phyloP scores from a whole-genome alignment of 2,329 filamentous ascomycete genomes.

The Beauveria scarabaeidicola region DNA sequence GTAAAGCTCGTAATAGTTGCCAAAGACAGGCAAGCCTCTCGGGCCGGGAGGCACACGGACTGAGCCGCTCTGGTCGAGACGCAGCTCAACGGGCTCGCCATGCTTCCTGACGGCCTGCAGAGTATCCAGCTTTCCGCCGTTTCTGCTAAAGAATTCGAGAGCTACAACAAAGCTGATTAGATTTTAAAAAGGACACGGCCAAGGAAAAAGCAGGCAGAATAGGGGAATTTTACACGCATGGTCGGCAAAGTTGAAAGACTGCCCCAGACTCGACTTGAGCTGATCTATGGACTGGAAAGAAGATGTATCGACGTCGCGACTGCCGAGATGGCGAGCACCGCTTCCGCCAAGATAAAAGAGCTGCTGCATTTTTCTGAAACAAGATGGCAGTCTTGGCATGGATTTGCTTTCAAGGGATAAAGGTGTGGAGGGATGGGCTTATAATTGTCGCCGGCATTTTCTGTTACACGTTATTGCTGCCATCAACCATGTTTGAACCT shows the following conservation, averaged over 20 bases:
- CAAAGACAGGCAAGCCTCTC: conserved; percentile 32
- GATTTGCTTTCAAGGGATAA: neutral
- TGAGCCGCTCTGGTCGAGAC: conserved; percentile 8
- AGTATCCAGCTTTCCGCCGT: neutral
- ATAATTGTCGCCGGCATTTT: neutral
- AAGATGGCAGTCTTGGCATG: neutral
- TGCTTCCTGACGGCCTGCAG: neutral
- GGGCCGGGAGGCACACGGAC: conserved; percentile 38
- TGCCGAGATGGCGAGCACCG: neutral
- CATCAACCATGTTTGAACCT: neutral
- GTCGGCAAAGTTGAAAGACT: neutral
- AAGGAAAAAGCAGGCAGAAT: neutral
- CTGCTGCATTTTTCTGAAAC: neutral
- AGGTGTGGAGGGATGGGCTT: neutral
- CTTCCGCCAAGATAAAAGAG: neutral
- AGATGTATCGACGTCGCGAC: neutral
- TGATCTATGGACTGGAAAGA: neutral
- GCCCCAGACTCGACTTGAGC: neutral
- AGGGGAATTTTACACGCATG: neutral
- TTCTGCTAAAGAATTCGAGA: neutral
- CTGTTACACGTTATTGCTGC: neutral
- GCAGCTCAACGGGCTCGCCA: neutral
- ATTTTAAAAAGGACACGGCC: neutral
- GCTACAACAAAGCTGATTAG: neutral
- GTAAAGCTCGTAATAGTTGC: conserved; percentile 41